These are phyloP conservation scores for Angomonas desouzai DNA, from an alignment of 208 protist species.

Conservation along the genomic window DNA sequence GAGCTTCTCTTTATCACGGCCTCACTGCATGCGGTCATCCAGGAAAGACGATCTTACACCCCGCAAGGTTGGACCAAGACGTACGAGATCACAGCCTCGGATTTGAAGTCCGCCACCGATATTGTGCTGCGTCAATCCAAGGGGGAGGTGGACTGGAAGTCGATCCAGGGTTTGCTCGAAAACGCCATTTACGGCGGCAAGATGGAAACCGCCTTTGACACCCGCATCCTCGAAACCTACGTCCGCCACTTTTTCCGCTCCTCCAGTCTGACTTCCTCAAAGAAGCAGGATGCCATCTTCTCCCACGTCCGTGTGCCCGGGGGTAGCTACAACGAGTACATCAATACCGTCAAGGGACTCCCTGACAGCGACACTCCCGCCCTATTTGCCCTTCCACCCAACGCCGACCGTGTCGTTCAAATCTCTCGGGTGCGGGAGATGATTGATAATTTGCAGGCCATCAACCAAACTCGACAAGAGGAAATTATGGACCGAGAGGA, in stretches of 20 bases:
- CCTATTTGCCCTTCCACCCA: constrained; percentile 93
- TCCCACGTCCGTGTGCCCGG: constrained; percentile 55
- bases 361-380: constrained; percentile 90
- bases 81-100: constrained; percentile 95
- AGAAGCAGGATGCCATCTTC: constrained; percentile 56
- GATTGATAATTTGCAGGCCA: constrained; percentile 75
- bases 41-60: constrained; percentile 96
- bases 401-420: constrained; percentile 93
- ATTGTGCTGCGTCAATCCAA: constrained; percentile 82
- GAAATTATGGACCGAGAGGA: constrained; percentile 78
- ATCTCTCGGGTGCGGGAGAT: constrained; percentile 56
- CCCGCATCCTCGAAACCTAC: constrained; percentile 90
- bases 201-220: constrained; percentile 95
- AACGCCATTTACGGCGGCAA: constrained; percentile 96
- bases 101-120: constrained; percentile 91
- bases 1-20: constrained; percentile 94
- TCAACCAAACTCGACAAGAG: constrained; percentile 65
- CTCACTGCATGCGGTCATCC: constrained; percentile 95
- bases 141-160: constrained; percentile 78
- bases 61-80: constrained; percentile 97
- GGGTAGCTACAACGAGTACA: constrained; percentile 65
- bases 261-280: constrained; percentile 47
- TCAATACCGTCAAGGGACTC: constrained; percentile 76
- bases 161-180: constrained; percentile 92
- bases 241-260: constrained; percentile 87